Evolutionary conservation across 345 rosid species (phyloP), one percentile per base, ranked within the genome.

Genomic region (Salix udensis): DNA sequence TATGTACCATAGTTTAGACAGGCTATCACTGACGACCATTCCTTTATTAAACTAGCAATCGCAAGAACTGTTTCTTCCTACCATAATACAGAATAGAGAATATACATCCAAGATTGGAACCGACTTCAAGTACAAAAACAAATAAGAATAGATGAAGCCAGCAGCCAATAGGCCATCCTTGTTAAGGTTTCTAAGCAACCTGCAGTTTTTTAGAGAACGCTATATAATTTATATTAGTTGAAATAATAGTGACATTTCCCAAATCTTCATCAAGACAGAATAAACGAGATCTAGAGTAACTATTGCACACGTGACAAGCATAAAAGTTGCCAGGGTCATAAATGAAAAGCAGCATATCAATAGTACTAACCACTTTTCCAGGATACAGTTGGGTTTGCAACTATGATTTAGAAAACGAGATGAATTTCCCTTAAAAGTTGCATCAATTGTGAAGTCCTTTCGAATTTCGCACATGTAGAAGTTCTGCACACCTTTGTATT

Each of bases 401-500:
- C 98, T 85, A 86, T 95, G 99, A 79, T 95, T 95, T 66, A 95
- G 87, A 83, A 95, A 95, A 26, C 99, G 97, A 71, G 98, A 95
- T 72, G 86, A 58, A 75, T 95, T 95, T 79, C 97, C 99, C 82
- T 93, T 95, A 81, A 91, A 95, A 65, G 97, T 95, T 72, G 99
- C 99, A 86, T 95, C 99, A 84, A 95, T 96, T 28, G 94, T 93
- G 82, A 96, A 93, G 80, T 96, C 96, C 80, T 91, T 96, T 1
- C 92, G 86, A 83, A 96, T 91, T 89, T 92, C 98, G 75, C 99
- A 95, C 99, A 96, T 93, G 88, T 96, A 96, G 80, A 96, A 96
- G 84, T 96, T 88, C 77, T 83, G 78, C 72, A 80, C 86, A 37
- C 97, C 96, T 86, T 84, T 84, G 85, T 93, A 78, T 80, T 96